Conservation (phyloP, 1,139 yeast genomes). For the Sugiyamaella sp. region DNA sequence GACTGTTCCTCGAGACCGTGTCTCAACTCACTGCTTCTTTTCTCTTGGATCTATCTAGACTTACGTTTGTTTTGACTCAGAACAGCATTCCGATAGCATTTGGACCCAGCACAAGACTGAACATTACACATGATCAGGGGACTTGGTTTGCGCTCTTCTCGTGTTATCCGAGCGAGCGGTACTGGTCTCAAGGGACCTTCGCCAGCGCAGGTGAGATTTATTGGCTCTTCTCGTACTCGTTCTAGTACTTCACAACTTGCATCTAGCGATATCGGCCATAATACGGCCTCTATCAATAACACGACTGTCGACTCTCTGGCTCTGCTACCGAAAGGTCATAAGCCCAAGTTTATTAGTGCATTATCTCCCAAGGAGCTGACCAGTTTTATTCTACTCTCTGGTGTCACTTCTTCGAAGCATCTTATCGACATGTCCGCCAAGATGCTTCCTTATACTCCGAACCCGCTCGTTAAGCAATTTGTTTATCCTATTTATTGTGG, state of each 20-base stretch:
- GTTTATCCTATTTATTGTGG: slow-evolving; percentile 90
- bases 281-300: neutral
- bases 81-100: too few relatives aligned
- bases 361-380: slow-evolving; percentile 32
- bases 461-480: slow-evolving; percentile 65
- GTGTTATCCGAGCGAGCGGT: neutral
- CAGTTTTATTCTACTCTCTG: slow-evolving; percentile 39
- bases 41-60: too few relatives aligned
- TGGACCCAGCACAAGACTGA: too few relatives aligned
- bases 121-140: neutral
- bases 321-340: slow-evolving; percentile 9
- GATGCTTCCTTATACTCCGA: slow-evolving; percentile 55
- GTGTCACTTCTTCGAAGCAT: slow-evolving; percentile 41
- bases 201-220: slow-evolving; percentile 1
- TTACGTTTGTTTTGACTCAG: too few relatives aligned
- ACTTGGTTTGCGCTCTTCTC: neutral
- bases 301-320: neutral
- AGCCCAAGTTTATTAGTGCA: slow-evolving; percentile 30
- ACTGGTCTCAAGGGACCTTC: neutral
- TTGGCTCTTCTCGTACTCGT: slow-evolving; percentile 22
- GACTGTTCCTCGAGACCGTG: too few relatives aligned
- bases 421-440: slow-evolving; percentile 41
- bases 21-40: too few relatives aligned
- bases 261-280: neutral
- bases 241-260: slow-evolving; percentile 11